Base-by-base conservation (phyloP, 192 early-diverging fungal species). In the Gigaspora rosea region DNA sequence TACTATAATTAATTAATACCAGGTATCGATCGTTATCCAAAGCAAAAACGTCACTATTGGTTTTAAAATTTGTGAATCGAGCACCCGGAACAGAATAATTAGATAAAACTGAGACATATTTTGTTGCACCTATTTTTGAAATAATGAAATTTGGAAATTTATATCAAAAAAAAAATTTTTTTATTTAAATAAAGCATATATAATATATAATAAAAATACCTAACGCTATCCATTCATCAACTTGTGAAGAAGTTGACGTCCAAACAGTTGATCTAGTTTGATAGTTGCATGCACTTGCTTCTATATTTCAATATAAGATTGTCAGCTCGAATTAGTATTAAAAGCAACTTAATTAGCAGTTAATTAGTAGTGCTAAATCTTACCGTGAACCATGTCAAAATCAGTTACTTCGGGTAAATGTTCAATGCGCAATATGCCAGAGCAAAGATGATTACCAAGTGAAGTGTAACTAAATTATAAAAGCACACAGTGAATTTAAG, bases 1-100 rank as follows among this genome's bases (percentile, higher is more conserved):
- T 33, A 15, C 16, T 15, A 15, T 10, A 65, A 65, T 46, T 65
- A 36, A 18, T 36, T 18, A 65, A 41, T 71, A 22, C 69, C 69
- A 33, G 49, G 20, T 71, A 54, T 8, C 20, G 7, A 46, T 73
- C 71, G 46, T 46, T 27, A 18, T 73, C 54, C 33, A 47, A 18
- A 27, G 56, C 50, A n/a, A 73, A 73, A 13, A 73, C 71, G 57
- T 73, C 71, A 58, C 71, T 73, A 18, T 18, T 7, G 16, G 71
- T 73, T 20, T 46, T 73, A 73, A 73, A n/a, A 9, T 73, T 12
- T 27, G 8, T 59, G 20, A 58, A 12, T 20, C 8, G 18, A n/a
- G 12, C 32, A 67, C 5, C 5, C 0, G 16, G 8, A 15, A 35
- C 15, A 57, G 33, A 6, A 22, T 20, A 73, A 41, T 48, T 35